These are phyloP conservation scores for Mycena crocata DNA, from an alignment of 768 basidiomycete genomes.

Conservation along the genomic window DNA sequence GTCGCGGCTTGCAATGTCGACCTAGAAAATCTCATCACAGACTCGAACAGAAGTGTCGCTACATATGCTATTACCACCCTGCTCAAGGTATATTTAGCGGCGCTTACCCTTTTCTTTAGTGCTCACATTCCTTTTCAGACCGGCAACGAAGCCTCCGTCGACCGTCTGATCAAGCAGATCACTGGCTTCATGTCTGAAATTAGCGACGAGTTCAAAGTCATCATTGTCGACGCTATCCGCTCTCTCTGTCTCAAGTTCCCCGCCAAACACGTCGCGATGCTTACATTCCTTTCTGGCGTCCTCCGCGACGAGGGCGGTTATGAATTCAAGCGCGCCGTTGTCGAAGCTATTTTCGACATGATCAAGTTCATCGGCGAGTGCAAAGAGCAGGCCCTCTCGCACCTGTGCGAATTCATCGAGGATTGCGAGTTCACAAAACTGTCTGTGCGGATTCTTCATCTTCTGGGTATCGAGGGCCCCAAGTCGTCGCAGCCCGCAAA, in stretches of 20 bases:
- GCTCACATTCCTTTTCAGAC: slow-evolving; percentile 67
- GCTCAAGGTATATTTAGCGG: slow-evolving; percentile 76
- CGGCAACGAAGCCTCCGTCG: slow-evolving; percentile 98
- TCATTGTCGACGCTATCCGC: slow-evolving; percentile 98
- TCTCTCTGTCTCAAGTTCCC: slow-evolving; percentile 99
- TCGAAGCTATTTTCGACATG: slow-evolving; percentile 99
- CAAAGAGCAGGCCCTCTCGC: slow-evolving; percentile 97
- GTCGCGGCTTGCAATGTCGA: slow-evolving; percentile 96
- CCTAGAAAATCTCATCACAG: slow-evolving; percentile 95
- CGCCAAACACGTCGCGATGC: slow-evolving; percentile 95
- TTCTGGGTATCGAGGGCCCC: slow-evolving; percentile 96
- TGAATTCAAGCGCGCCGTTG: slow-evolving; percentile 99
- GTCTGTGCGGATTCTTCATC: slow-evolving; percentile 94
- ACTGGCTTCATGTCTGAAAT: slow-evolving; percentile 99
- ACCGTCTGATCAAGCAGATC: slow-evolving; percentile 99
- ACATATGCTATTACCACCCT: slow-evolving; percentile 99
- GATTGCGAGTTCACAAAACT: slow-evolving; percentile 99
- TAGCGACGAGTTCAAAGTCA: slow-evolving; percentile 99
- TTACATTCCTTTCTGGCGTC: slow-evolving; percentile 95
- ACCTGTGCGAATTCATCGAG: slow-evolving; percentile 99
- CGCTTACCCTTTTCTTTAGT: neutral
- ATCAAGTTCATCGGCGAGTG: slow-evolving; percentile 96
- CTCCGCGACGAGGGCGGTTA: slow-evolving; percentile 98
- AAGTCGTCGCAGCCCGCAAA: slow-evolving; percentile 96
- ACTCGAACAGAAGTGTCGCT: slow-evolving; percentile 94